These are phyloP conservation scores for Carex littledalei DNA, from an alignment of 176 grass and related monocot species.

Conservation along the genomic window DNA sequence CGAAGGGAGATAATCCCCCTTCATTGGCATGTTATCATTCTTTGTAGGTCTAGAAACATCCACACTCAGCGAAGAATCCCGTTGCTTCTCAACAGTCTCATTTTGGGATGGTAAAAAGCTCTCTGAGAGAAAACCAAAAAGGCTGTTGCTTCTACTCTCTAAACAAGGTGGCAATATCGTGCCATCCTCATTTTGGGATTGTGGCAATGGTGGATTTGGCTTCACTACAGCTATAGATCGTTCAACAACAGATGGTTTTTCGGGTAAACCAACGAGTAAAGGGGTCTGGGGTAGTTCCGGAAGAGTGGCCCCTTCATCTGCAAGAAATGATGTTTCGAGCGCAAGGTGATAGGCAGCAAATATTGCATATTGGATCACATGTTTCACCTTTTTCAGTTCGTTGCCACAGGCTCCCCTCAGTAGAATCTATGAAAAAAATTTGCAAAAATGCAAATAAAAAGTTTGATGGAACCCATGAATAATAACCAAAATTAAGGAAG, in stretches of 20 bases:
- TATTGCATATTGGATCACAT: conserved; percentile 94
- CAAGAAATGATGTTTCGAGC: conserved; percentile 97
- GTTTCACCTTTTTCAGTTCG: conserved; percentile 96
- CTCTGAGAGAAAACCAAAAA: conserved; percentile 24
- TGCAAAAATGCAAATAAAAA: not conserved
- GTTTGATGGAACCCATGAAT: not conserved
- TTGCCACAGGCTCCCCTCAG: conserved; percentile 75
- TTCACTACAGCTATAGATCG: conserved; percentile 60
- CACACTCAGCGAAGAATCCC: not conserved
- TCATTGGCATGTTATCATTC: conserved; percentile 29
- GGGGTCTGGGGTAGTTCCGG: conserved; percentile 85
- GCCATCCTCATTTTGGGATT: not conserved
- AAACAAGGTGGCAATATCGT: not conserved
- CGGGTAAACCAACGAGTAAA: conserved; percentile 80
- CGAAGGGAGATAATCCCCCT: conserved; percentile 64
- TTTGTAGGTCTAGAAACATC: conserved; percentile 19
- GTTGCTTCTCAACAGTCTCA: not conserved
- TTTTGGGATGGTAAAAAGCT: conserved; percentile 21
- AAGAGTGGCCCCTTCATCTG: conserved; percentile 96
- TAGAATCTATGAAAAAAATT: conserved; percentile 59
- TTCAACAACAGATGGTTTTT: conserved; percentile 73
- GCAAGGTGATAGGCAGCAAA: conserved; percentile 99
- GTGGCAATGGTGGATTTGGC: conserved; percentile 1
- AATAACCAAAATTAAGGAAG: not conserved
- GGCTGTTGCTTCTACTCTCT: conserved; percentile 3